A percentile compares a stretch with the other conserved stretches of the same genome.
phyloP scores from a whole-genome alignment of 371 early-diverging fungal genomes.

The Blyttiomyces sp. region DNA sequence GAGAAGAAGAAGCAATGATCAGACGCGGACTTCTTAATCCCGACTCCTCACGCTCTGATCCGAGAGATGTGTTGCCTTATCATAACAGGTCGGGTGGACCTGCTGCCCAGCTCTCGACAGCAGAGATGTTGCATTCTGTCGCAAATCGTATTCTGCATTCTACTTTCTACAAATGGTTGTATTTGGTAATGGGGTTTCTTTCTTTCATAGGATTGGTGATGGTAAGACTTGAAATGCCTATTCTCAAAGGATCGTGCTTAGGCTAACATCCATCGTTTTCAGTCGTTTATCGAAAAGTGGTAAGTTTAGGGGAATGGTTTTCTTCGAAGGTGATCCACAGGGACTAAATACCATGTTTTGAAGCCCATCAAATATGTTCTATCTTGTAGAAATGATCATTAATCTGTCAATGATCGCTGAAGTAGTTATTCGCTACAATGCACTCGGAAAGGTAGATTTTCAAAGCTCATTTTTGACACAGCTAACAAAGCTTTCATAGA shows the following conservation, averaged over 20 bases:
- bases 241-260: no score
- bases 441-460: slow-evolving; percentile 61
- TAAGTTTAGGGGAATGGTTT: slow-evolving; percentile 5
- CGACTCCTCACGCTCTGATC: not conserved
- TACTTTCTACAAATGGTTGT: slow-evolving; percentile 65
- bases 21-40: not conserved
- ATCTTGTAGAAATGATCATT: slow-evolving; percentile 65
- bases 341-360: not conserved
- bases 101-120: slow-evolving; percentile 38
- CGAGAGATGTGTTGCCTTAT: not conserved
- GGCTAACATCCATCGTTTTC: slow-evolving; percentile 15
- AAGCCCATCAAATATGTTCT: slow-evolving; percentile 41
- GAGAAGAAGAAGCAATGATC: not conserved
- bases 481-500: slow-evolving; percentile 29
- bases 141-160: slow-evolving; percentile 80
- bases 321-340: not conserved
- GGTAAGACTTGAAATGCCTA: no score
- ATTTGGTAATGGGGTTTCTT: slow-evolving; percentile 61
- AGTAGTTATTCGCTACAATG: slow-evolving; percentile 63
- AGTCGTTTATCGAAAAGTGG: slow-evolving; percentile 28
- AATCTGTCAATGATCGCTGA: slow-evolving; percentile 74
- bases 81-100: not conserved
- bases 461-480: not conserved
- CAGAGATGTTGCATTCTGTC: slow-evolving; percentile 65
- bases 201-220: slow-evolving; percentile 63